Evolutionary conservation across 768 basidiomycete species (phyloP).

Genomic region (Tricholoma furcatifolium): DNA sequence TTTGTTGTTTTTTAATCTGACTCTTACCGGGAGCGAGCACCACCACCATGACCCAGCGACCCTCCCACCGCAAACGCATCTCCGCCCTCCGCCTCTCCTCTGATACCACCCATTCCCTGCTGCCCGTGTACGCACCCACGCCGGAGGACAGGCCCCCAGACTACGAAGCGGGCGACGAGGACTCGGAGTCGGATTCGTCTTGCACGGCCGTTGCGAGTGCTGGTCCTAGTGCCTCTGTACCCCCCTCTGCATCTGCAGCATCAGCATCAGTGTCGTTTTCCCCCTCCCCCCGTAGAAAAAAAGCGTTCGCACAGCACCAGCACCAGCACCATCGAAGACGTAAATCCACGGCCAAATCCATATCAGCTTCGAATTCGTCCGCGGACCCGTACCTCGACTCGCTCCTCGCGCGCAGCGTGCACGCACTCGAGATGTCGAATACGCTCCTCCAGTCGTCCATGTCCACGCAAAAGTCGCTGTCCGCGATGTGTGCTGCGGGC

Average conservation of each 20-base stretch:
- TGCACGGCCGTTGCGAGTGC: conserved; percentile 33
- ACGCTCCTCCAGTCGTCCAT: conserved; percentile 74
- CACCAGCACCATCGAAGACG: conserved; percentile 25
- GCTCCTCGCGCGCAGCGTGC: conserved; percentile 78
- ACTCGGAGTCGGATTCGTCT: conserved; percentile 71
- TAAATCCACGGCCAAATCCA: conserved; percentile 26
- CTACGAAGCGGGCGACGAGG: conserved; percentile 75
- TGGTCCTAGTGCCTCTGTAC: conserved; percentile 24
- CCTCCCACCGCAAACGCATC: conserved; percentile 45
- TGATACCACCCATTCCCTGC: conserved; percentile 60
- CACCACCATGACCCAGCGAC: conserved; percentile 24
- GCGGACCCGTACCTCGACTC: conserved; percentile 68
- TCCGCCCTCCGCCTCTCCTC: conserved; percentile 61
- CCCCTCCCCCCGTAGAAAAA: conserved; percentile 33
- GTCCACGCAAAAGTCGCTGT: conserved; percentile 58
- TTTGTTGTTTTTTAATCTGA: conserved; percentile 7
- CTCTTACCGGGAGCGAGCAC: conserved; percentile 19
- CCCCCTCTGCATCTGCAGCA: conserved; percentile 20
- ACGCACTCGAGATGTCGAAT: conserved; percentile 86
- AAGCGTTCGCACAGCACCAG: conserved; percentile 21
- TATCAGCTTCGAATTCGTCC: conserved; percentile 9
- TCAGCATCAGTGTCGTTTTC: conserved; percentile 28
- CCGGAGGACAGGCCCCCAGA: conserved; percentile 68
- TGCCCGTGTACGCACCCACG: conserved; percentile 53
- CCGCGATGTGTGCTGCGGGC: conserved; percentile 42